Conservation (phyloP, 2,329 filamentous ascomycete genomes). For the Pseudocercospora vitis region DNA sequence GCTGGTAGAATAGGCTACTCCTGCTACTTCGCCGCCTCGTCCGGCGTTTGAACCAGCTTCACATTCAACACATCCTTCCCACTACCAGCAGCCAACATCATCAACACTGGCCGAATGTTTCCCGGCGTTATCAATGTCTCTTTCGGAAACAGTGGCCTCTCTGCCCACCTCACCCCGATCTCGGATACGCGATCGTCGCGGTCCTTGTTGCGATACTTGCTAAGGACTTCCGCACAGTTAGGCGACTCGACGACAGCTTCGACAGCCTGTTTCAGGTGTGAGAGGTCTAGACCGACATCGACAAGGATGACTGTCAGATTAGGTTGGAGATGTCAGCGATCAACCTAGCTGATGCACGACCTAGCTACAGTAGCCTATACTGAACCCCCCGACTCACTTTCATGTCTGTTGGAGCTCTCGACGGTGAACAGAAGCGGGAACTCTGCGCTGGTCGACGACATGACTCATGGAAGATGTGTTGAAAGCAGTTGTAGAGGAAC, state of each 20-base stretch:
- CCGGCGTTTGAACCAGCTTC: not conserved
- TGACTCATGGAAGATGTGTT: too few relatives aligned
- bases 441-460: not conserved
- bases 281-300: conserved; percentile 28
- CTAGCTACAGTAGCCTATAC: too few relatives aligned
- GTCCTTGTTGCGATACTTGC: conserved; percentile 39
- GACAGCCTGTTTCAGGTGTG: conserved; percentile 28
- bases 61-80: conserved; percentile 7
- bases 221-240: conserved; percentile 39
- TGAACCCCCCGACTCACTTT: conserved; percentile 31
- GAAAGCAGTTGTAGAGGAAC: too few relatives aligned
- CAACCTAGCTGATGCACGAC: not conserved
- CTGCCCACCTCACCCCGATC: conserved; percentile 38
- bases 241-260: conserved; percentile 30
- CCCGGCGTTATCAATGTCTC: conserved; percentile 39
- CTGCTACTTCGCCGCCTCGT: not conserved
- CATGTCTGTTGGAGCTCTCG: conserved; percentile 37
- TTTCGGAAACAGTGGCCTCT: conserved; percentile 36
- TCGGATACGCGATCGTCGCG: conserved; percentile 33
- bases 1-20: not conserved
- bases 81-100: conserved; percentile 30
- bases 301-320: conserved; percentile 31
- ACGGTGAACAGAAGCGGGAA: conserved; percentile 38
- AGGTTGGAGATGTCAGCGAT: conserved; percentile 6
- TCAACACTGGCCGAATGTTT: conserved; percentile 36